Evolutionary conservation across 2,329 filamentous ascomycete genomes (phyloP), one percentile per base, ranked within the genome.

Genomic region (Botrytis squamosa): DNA sequence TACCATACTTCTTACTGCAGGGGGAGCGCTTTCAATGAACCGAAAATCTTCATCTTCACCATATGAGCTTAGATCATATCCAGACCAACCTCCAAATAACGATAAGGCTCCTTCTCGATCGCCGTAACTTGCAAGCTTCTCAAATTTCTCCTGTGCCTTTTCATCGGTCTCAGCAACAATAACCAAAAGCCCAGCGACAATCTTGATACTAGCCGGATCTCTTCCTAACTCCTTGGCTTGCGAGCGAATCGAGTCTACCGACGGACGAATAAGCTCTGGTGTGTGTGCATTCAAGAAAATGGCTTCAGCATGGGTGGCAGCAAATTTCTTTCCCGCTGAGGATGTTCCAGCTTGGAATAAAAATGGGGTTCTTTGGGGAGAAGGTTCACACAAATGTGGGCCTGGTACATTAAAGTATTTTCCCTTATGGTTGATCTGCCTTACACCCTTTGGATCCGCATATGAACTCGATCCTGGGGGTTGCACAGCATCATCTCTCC

Each of bases 21-120:
- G 84, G 78, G 68, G 84, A 79, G 70, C 84, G 82, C 75, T 82
- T 82, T 79, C 85, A 80, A 57, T 83, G 85, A n/a, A 90, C 20
- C 88, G 82, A 69, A 92, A 81, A 79, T 92, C 90, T 78, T 91
- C 86, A 60, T 91, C 89, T 40, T 91, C 89, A 0, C 83, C 86
- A 76, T 91, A 91, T 62, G 85, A 82, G 10, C 85, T 83, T 38
- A 92, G 82, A 79, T 92, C 88, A 65, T 91, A 90, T 0, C 90
- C 92, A 0, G 91, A 93, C 91, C 91, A 94, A 1, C 92, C 92
- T 33, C 91, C 90, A 77, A 93, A 94, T 29, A 93, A 81, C 1
- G 91, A 89, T 73, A 93, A 80, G 0, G 91, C 91, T 3, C 92
- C 92, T 76, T 91, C 91, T 60, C 87, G 84, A 2, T 87, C 87